phyloP scores from a whole-genome alignment of 2,329 filamentous ascomycete species.

The Metarhizium guizhouense region DNA sequence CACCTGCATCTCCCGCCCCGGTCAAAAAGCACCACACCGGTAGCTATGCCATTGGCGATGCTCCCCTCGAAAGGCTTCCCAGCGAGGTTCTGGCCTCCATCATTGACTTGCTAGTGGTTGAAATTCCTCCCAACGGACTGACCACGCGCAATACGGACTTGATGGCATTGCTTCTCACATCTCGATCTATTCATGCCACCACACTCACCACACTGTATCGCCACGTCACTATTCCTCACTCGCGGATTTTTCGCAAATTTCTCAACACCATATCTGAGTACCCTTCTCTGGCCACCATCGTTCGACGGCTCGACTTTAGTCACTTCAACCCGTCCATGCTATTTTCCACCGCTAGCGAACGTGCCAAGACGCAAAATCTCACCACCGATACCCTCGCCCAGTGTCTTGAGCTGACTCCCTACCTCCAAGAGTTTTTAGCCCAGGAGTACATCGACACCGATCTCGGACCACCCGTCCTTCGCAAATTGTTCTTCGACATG shows the following conservation, averaged over 20 bases:
- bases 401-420: constrained; percentile 63
- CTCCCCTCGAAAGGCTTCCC: constrained; percentile 59
- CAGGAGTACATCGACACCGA: constrained; percentile 79
- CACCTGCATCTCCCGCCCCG: constrained; percentile 22
- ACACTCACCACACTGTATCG: constrained; percentile 69
- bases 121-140: constrained; percentile 63
- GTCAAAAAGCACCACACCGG: constrained; percentile 21
- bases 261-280: constrained; percentile 59
- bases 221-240: constrained; percentile 76
- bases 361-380: constrained; percentile 65
- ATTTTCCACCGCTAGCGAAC: constrained; percentile 66
- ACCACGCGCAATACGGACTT: constrained; percentile 70
- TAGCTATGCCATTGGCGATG: constrained; percentile 32
- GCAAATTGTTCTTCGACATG: constrained; percentile 61
- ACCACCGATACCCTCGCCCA: constrained; percentile 63
- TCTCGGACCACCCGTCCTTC: constrained; percentile 56
- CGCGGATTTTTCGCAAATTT: constrained; percentile 75
- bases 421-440: constrained; percentile 67
- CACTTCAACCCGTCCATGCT: constrained; percentile 76
- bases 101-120: constrained; percentile 64
- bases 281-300: constrained; percentile 61
- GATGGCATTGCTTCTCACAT: constrained; percentile 67
- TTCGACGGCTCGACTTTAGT: constrained; percentile 73
- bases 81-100: constrained; percentile 63
- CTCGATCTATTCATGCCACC: constrained; percentile 61